phyloP scores from a whole-genome alignment of 805 yeast genomes.

The Yamadazyma akitaensis region DNA sequence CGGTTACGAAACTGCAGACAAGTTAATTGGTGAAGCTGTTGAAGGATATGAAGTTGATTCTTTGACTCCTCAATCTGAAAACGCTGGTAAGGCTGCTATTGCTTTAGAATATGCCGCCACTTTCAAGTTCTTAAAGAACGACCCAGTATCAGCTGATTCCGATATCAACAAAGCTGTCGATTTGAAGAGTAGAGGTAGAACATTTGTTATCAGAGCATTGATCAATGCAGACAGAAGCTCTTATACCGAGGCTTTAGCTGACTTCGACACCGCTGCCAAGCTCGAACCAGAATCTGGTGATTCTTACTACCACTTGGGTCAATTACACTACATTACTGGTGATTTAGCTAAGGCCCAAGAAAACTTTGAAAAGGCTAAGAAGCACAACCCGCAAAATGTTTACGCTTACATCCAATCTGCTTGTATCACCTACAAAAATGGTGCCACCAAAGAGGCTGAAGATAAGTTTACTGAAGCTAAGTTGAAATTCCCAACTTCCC shows the following conservation, averaged over 20 bases:
- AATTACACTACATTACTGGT: slow-evolving; percentile 77
- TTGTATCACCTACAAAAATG: slow-evolving; percentile 82
- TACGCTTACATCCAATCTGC: slow-evolving; percentile 90
- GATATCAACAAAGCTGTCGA: slow-evolving; percentile 64
- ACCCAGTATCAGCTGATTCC: slow-evolving; percentile 59
- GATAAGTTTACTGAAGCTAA: slow-evolving; percentile 66
- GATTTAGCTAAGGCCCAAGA: slow-evolving; percentile 68
- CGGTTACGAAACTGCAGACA: slow-evolving; percentile 61
- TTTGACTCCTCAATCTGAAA: slow-evolving; percentile 31
- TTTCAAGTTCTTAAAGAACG: slow-evolving; percentile 76
- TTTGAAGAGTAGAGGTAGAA: slow-evolving; percentile 72
- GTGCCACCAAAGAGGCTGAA: slow-evolving; percentile 56
- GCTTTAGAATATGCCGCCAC: slow-evolving; percentile 85
- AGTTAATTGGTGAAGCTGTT: slow-evolving; percentile 57
- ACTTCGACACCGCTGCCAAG: slow-evolving; percentile 68
- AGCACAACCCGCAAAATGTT: slow-evolving; percentile 69
- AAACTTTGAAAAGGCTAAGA: slow-evolving; percentile 74
- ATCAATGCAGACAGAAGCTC: slow-evolving; percentile 77
- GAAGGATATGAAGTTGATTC: slow-evolving; percentile 38
- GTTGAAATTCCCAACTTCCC: slow-evolving; percentile 74
- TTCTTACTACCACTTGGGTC: slow-evolving; percentile 91
- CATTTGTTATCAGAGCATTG: slow-evolving; percentile 78
- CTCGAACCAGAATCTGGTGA: slow-evolving; percentile 74
- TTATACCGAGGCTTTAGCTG: slow-evolving; percentile 53
- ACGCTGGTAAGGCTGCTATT: slow-evolving; percentile 50